Evolutionary conservation across 2,329 filamentous ascomycete species (phyloP), one percentile per base, ranked within the genome.

Genomic region (Chrysosporium keratinophilum): DNA sequence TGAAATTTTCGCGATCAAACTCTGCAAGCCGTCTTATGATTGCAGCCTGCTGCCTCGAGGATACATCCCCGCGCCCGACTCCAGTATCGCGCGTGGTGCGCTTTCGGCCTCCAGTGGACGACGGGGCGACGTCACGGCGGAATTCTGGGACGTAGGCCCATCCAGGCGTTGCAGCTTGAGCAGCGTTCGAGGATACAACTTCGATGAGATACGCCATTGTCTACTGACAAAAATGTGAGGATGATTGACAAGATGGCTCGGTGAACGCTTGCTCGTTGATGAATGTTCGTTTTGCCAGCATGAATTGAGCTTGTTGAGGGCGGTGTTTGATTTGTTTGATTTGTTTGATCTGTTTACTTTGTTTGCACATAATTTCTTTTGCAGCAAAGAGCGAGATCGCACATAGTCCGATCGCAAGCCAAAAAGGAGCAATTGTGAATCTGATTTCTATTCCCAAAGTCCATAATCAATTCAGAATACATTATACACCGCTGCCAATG

Each of bases 141-240:
- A 79, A 83, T 65, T 95, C 88, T 31, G 89, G 83, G 1, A 96
- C 87, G 67, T 95, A 95, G 11, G 88, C 88, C 85, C 89, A 97
- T 64, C 91, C 91, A 0, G 91, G 89, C 1, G 88, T 86, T 43
- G 79, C 75, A 43, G 81, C 80, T 14, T 82, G 82, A 57, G 81
- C 82, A 28, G 82, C 75, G 64, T 44, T 48, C 2, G 81, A 82
- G 35, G 88, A 86, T 54, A 96, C 75, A 62, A 95, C 85, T 70
- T 94, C 83, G 63, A 97, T 56, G 42, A 58, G 88, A 63, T 87
- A 85, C 61, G 80, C 80, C 77, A 83, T 83, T 42, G n/a, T 23
- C 23, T 37, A 50, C 14, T 2, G 19, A 34, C 23, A 42, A 34
- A 7, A 17, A 31, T 34, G 33, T 12, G 11, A 39, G 5, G 31